Conservation (phyloP, 1,284 basidiomycete genomes). For the Leccinum proliferum region DNA sequence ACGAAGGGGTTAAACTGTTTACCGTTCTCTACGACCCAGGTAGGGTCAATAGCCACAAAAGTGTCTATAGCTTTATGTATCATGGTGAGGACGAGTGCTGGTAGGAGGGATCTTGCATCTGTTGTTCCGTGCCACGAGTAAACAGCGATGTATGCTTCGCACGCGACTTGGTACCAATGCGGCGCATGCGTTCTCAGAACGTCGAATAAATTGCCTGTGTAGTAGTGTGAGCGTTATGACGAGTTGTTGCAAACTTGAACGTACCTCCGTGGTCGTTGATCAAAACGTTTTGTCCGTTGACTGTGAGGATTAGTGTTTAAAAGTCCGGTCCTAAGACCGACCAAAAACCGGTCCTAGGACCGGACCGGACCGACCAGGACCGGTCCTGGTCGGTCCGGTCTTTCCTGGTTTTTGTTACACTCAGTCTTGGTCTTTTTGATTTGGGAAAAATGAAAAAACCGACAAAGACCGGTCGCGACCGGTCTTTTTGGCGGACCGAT, state of each 20-base stretch:
- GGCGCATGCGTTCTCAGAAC: not conserved
- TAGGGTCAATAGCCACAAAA: not conserved
- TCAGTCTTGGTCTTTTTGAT: too few species aligned
- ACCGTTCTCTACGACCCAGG: not conserved
- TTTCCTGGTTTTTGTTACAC: too few species aligned
- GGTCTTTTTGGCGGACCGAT: too few species aligned
- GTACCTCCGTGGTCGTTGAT: not conserved
- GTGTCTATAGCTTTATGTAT: not conserved
- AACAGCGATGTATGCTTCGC: not conserved
- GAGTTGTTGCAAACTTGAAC: not conserved
- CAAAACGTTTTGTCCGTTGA: not conserved
- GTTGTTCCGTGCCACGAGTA: not conserved
- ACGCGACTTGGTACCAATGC: not conserved
- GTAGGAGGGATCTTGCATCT: not conserved
- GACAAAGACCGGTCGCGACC: too few species aligned
- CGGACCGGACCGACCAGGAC: too few species aligned
- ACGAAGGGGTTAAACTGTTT: not conserved
- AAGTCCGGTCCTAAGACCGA: too few species aligned
- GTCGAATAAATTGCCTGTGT: not conserved
- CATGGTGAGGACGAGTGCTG: not conserved
- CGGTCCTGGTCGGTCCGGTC: too few species aligned
- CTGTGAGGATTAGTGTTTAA: not conserved
- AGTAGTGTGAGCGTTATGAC: not conserved
- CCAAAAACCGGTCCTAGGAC: too few species aligned
- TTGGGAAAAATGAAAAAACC: too few species aligned